These are phyloP conservation scores for Dactylonectria macrodidyma DNA, from an alignment of 2,329 filamentous ascomycete species.

Conservation along the genomic window DNA sequence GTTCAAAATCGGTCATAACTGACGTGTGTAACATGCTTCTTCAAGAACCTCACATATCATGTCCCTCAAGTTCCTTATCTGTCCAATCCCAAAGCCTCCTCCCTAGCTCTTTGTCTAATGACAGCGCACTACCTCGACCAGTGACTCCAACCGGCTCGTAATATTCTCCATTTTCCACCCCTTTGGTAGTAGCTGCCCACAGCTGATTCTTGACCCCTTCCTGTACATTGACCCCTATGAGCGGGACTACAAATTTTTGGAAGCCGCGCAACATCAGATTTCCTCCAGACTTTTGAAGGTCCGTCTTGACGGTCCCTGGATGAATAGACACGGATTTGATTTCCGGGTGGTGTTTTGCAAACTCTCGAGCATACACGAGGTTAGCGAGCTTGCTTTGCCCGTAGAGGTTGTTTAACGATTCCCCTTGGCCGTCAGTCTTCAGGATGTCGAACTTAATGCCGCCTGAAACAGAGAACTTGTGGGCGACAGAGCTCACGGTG, in stretches of 20 bases:
- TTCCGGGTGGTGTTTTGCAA: conserved; percentile 11
- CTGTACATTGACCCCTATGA: neutral
- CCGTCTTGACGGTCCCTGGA: conserved; percentile 10
- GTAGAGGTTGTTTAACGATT: neutral
- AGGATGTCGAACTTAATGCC: neutral
- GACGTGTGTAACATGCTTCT: too few relatives aligned
- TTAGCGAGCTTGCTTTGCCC: conserved; percentile 22
- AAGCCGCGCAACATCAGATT: neutral
- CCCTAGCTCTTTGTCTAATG: conserved; percentile 3
- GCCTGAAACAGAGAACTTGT: neutral
- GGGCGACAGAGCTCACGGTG: neutral
- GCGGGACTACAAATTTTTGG: neutral
- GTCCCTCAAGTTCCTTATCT: neutral
- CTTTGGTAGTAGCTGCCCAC: conserved; percentile 7
- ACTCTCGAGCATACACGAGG: neutral
- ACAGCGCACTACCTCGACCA: neutral
- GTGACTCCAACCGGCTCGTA: conserved; percentile 18
- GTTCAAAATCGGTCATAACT: too few relatives aligned
- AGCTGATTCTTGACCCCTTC: conserved; percentile 23
- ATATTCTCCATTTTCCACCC: conserved; percentile 9
- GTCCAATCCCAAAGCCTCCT: conserved; percentile 22
- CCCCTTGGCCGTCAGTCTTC: neutral
- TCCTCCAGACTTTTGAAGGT: neutral
- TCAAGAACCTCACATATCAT: too few relatives aligned
- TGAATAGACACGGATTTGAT: conserved; percentile 6